Evolutionary conservation across 331 rosid genomes (phyloP).

Genomic region (Rosa hybrid): DNA sequence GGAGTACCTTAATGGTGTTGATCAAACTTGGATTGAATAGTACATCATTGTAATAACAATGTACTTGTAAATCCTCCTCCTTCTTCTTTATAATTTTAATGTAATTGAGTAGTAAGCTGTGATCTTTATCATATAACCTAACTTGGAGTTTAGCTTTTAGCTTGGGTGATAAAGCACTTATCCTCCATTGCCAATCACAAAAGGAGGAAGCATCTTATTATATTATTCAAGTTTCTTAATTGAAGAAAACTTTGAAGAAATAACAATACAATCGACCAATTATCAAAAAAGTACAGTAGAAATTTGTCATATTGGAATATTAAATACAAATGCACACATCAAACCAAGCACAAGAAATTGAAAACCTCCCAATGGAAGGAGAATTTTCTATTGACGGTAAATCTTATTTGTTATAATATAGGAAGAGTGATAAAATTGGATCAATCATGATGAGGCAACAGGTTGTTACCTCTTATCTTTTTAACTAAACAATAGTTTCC

Average conservation of each 20-base stretch:
- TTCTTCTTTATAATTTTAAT: background rate
- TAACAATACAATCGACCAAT: background rate
- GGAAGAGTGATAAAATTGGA: background rate
- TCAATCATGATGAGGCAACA: background rate
- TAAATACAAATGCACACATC: background rate
- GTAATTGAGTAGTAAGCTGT: background rate
- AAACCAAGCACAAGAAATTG: background rate
- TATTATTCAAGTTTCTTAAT: background rate
- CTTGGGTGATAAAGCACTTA: background rate
- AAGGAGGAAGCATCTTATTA: background rate
- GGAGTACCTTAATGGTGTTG: background rate
- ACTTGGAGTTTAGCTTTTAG: background rate
- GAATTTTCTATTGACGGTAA: background rate
- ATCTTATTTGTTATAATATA: background rate
- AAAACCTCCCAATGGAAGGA: background rate
- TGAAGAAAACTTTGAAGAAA: background rate
- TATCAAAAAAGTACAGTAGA: background rate
- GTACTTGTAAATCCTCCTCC: background rate
- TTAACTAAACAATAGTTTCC: background rate
- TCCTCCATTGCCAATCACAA: background rate
- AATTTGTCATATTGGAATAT: background rate
- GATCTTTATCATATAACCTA: background rate
- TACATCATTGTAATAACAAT: background rate
- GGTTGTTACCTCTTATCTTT: background rate
- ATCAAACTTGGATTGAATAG: constrained; percentile 2